phyloP scores from a whole-genome alignment of 495 filamentous ascomycete species.

The Achaetomiella virescens region DNA sequence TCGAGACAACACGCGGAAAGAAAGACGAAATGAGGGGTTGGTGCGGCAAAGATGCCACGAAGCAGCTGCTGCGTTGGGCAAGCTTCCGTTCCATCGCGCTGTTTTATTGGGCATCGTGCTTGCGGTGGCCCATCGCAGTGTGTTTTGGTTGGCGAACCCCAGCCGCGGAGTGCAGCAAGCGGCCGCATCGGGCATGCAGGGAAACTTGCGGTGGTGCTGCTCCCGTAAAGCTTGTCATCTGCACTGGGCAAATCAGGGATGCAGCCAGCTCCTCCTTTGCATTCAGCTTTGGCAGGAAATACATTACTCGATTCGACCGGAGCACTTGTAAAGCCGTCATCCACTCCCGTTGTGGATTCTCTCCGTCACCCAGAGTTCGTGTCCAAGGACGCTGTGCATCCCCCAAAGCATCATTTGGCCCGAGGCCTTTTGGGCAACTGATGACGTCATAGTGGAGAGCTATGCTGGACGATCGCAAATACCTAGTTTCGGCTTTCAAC shows the following conservation, averaged over 20 bases:
- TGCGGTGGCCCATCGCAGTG: background rate
- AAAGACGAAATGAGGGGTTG: constrained; percentile 7
- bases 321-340: too few species aligned
- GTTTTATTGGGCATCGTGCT: background rate
- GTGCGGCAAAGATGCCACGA: background rate
- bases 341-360: too few species aligned
- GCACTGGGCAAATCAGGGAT: too few species aligned
- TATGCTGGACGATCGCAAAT: background rate
- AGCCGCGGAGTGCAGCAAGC: too few species aligned
- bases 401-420: too few species aligned
- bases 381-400: too few species aligned
- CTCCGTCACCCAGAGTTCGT: too few species aligned
- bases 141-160: background rate
- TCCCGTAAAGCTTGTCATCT: constrained; percentile 1
- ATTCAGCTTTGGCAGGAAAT: too few species aligned
- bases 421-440: too few species aligned
- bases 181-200: background rate
- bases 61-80: background rate
- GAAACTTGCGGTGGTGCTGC: background rate
- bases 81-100: background rate
- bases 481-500: background rate
- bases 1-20: background rate
- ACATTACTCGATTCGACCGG: too few species aligned
- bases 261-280: too few species aligned
- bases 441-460: background rate